phyloP scores from a whole-genome alignment of 257 asterid species.

The Euphrasia confusa region DNA sequence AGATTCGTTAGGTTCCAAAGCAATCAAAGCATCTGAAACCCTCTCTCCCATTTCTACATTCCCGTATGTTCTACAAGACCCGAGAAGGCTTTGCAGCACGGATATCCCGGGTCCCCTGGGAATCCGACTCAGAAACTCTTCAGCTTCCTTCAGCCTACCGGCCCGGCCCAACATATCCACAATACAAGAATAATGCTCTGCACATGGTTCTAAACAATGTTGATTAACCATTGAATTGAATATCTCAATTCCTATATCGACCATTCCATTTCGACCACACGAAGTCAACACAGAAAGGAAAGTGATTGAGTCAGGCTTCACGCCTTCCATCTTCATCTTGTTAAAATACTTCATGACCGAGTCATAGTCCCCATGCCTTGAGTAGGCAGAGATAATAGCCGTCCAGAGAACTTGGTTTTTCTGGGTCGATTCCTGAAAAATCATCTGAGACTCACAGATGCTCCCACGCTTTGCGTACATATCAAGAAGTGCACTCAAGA shows the following conservation, averaged over 20 bases:
- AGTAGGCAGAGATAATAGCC: slow-evolving; percentile 74
- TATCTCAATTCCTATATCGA: slow-evolving; percentile 52
- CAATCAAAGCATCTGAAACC: slow-evolving; percentile 53
- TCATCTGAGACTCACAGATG: slow-evolving; percentile 61
- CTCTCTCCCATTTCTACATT: slow-evolving; percentile 67
- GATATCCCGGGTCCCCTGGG: slow-evolving; percentile 82
- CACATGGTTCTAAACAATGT: slow-evolving; percentile 47
- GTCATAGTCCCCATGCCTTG: slow-evolving; percentile 78
- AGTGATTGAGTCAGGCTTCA: slow-evolving; percentile 74
- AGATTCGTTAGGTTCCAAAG: slow-evolving; percentile 62
- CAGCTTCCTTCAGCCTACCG: slow-evolving; percentile 79
- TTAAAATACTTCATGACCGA: slow-evolving; percentile 62
- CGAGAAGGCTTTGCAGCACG: slow-evolving; percentile 78
- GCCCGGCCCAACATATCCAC: slow-evolving; percentile 93
- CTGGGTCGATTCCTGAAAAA: slow-evolving; percentile 47
- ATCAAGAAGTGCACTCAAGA: slow-evolving; percentile 78
- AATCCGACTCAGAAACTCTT: slow-evolving; percentile 46
- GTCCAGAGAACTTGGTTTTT: slow-evolving; percentile 81
- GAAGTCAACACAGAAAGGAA: slow-evolving; percentile 79
- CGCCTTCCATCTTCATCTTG: slow-evolving; percentile 52
- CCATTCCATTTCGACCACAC: slow-evolving; percentile 76
- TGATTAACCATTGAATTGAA: slow-evolving; percentile 60
- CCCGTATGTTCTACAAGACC: slow-evolving; percentile 70
- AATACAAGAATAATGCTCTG: slow-evolving; percentile 75
- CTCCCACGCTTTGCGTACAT: slow-evolving; percentile 96